Evolutionary conservation across 2,329 filamentous ascomycete species (phyloP), one percentile per base, ranked within the genome.

Genomic region (Hypocreales sp.): DNA sequence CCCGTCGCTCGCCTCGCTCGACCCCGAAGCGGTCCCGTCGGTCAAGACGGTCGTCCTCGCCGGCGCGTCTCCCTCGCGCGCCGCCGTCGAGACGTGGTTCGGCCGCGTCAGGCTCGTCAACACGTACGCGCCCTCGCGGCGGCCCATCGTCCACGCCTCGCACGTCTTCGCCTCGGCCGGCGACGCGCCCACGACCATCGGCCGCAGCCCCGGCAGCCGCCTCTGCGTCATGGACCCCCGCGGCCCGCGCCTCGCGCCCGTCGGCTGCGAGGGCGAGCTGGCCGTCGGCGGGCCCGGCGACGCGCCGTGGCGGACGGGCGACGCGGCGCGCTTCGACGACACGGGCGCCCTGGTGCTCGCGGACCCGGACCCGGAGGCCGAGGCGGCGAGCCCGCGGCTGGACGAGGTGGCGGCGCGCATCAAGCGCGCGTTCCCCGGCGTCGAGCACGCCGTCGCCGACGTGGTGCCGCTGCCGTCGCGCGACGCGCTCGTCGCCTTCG

Each of bases 41-140:
- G 8, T 22, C 21, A 8, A 22, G 21, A 22, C 21, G 11, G 8
- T 22, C n/a, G 21, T 22, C n/a, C 21, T 22, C 8, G 21, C 8
- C 8, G 21, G 21, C n/a, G 21, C 9, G n/a, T 8, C 21, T 7
- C 21, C 14, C 7, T n/a, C 16, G 5, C 8, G 26, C 15, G 15
- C 17, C 15, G 19, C 27, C 13, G n/a, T 22, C n/a, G 18, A 22
- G 10, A n/a, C 16, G 11, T 22, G 21, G 22, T 5, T 16, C 4
- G 11, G 14, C 15, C 9, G 15, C 10, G 30, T 26, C 8, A n/a
- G 24, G 7, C 20, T 31, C 7, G n/a, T 28, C 13, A 25, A 28
- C 10, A 18, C 14, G 8, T 30, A 26, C 5, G 28, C 23, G 9
- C 28, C 28, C 11, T 14, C 28, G 6, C 23, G 26, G 15, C 5